Evolutionary conservation across 2,329 filamentous ascomycete genomes (phyloP).

Genomic region (Beauveria sp.): DNA sequence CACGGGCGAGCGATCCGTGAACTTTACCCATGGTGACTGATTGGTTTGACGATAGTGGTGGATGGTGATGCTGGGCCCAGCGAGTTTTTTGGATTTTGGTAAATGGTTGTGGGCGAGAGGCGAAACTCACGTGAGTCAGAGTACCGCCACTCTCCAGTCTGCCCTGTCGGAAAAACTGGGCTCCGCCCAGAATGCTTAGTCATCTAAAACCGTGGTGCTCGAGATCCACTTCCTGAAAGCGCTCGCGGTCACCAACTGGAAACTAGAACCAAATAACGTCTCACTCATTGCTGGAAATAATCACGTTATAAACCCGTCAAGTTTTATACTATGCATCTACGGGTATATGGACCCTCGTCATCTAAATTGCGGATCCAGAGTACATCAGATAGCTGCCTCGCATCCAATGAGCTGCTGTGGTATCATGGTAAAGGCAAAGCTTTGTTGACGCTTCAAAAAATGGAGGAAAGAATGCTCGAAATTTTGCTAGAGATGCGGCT

Average conservation of each 20-base stretch:
- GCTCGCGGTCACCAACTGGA: too few species aligned
- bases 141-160: not conserved
- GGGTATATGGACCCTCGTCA: too few species aligned
- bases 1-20: constrained; percentile 90
- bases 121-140: constrained; percentile 29
- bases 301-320: too few species aligned
- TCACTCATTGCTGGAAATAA: not conserved
- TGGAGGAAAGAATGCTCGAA: not conserved
- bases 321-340: too few species aligned
- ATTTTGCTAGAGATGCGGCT: constrained; percentile 9
- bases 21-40: constrained; percentile 75
- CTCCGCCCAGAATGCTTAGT: not conserved
- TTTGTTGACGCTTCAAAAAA: constrained; percentile 1
- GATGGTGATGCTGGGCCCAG: constrained; percentile 24
- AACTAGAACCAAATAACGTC: too few species aligned
- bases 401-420: not conserved
- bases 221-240: not conserved
- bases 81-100: constrained; percentile 30
- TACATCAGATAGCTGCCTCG: not conserved
- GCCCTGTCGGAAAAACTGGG: constrained; percentile 11
- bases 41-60: constrained; percentile 30
- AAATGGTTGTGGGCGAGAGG: constrained; percentile 31
- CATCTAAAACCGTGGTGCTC: not conserved
- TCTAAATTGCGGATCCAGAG: not conserved
- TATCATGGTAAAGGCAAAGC: not conserved